phyloP scores from a whole-genome alignment of 1,284 basidiomycete genomes.

The Moesziomyces globuligerus region DNA sequence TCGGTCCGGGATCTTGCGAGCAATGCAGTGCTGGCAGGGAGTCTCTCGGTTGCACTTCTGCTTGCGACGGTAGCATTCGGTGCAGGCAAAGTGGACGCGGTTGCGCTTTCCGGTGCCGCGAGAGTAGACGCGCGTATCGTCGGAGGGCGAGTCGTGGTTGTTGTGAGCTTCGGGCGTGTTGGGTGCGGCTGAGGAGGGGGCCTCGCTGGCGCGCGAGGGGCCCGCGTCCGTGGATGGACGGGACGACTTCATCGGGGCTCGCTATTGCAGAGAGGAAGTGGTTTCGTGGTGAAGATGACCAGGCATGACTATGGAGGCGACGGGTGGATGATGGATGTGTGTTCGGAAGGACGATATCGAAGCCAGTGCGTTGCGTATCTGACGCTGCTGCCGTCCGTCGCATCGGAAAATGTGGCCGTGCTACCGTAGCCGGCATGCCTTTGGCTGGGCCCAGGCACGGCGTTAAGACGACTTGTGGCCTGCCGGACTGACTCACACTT shows the following conservation, averaged over 20 bases:
- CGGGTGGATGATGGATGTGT: no score
- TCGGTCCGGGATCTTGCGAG: constrained; percentile 61
- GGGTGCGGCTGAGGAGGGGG: constrained; percentile 26
- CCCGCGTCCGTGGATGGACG: constrained; percentile 15
- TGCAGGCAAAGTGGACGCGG: constrained; percentile 63
- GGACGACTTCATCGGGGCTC: constrained; percentile 19
- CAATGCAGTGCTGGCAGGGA: constrained; percentile 65
- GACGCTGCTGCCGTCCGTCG: no score
- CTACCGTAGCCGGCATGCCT: no score
- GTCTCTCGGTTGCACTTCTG: constrained; percentile 63
- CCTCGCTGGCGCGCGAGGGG: constrained; percentile 30
- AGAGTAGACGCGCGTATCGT: constrained; percentile 23
- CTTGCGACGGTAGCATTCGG: constrained; percentile 65
- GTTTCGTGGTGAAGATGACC: background rate
- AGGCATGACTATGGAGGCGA: background rate
- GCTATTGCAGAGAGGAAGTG: background rate
- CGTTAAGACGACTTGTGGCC: no score
- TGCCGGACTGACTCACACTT: no score
- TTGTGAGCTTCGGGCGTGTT: constrained; percentile 22
- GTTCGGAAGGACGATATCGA: no score
- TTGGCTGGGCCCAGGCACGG: no score
- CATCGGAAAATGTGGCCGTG: no score
- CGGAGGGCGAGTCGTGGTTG: constrained; percentile 21
- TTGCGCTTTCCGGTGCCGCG: constrained; percentile 49
- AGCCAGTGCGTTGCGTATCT: no score